A percentile compares a stretch with the other conserved stretches of the same genome.
Conservation (phyloP, 2,329 filamentous ascomycete genomes). For the Neocatenulostroma microsporum region DNA sequence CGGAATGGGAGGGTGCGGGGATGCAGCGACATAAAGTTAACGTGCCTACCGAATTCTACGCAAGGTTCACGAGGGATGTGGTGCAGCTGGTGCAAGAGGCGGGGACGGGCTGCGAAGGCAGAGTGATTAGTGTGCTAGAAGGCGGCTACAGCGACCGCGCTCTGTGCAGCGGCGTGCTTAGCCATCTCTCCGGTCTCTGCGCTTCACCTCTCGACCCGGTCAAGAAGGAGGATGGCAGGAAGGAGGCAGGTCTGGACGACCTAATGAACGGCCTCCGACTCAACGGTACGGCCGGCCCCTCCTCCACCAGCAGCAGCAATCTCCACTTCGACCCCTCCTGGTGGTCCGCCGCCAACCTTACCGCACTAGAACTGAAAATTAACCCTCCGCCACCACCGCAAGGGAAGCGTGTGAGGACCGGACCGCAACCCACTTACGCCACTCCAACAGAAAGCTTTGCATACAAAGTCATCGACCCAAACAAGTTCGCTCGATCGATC, state of each 20-base stretch:
- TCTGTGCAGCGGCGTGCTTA: slow-evolving; percentile 77
- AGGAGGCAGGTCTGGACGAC: slow-evolving; percentile 11
- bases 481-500: slow-evolving; percentile 56
- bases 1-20: slow-evolving; percentile 81
- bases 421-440: slow-evolving; percentile 63
- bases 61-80: slow-evolving; percentile 78
- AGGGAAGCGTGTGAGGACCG: slow-evolving; percentile 51
- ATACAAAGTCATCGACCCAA: slow-evolving; percentile 65
- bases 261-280: slow-evolving; percentile 22
- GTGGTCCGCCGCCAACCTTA: slow-evolving; percentile 50
- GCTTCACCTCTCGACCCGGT: background rate
- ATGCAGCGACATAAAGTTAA: slow-evolving; percentile 97
- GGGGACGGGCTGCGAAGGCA: slow-evolving; percentile 66
- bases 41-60: slow-evolving; percentile 94
- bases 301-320: background rate
- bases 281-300: slow-evolving; percentile 2
- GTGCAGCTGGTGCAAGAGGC: slow-evolving; percentile 74
- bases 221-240: background rate
- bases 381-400: slow-evolving; percentile 46
- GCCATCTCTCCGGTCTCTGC: slow-evolving; percentile 78
- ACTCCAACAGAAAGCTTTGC: slow-evolving; percentile 83
- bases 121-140: slow-evolving; percentile 88
- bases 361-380: slow-evolving; percentile 58
- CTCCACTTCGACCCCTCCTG: slow-evolving; percentile 34
- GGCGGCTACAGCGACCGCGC: slow-evolving; percentile 94